Base-by-base conservation (phyloP, 2,329 filamentous ascomycete species). In the Lecanicillium sp. region DNA sequence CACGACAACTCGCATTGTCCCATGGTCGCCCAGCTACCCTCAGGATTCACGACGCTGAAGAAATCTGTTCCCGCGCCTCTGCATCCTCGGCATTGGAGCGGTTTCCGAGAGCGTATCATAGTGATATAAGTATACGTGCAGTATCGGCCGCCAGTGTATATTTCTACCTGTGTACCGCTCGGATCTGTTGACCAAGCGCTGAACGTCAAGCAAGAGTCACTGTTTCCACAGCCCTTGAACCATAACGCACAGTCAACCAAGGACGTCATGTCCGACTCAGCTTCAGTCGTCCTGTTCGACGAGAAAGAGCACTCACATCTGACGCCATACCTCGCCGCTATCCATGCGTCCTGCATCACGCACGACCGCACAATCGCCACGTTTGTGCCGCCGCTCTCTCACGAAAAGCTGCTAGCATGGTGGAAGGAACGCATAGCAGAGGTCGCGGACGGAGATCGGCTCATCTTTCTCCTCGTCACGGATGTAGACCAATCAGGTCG, bases 301-400 rank as follows among this genome's bases (percentile, higher is more conserved):
- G 62, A 69, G 3, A 59, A 58, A 7, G 60, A 66, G 29, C 75
- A 83, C 55, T 58, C 64, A 23, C 71, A 77, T 56, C 69, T 83
- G 19, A 67, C 79, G 20, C 70, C 74, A 14, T 77, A 78, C 56
- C 68, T 84, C 15, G 78, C 78, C 29, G 70, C 72, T 39, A 68
- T 84, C 20, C 80, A 83, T 54, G 74, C 71, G 50, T 70, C 72
- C 12, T 82, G 79, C 63, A 79, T 84, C 58, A 75, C 73, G 4
- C 66, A 72, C 51, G 78, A 80, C 62, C 68, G 72, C 57, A 75
- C 73, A 52, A 70, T 79, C 29, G 76, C 76, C 21, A 77, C 72
- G 4, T 84, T 83, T 58, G 66, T 80, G 12, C 77, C 78, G n/a
- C 79, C 80, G 0, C 64, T 83, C 27, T 71, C 72, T 40, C 69